Conservation (phyloP, 768 basidiomycete species). For the Boletellus sp. region DNA sequence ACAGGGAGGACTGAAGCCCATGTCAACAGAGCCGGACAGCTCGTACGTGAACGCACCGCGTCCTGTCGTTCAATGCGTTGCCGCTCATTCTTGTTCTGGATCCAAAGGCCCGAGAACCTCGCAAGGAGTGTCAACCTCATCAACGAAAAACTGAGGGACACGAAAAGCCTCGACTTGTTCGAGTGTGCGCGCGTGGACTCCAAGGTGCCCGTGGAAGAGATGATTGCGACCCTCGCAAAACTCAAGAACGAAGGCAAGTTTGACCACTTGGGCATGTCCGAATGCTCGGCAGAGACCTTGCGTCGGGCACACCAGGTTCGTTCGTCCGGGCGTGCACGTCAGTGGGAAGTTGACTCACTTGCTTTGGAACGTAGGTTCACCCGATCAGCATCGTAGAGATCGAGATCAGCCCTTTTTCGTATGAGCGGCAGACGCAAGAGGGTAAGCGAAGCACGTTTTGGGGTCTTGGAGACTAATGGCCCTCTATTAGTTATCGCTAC, state of each 20-base stretch:
- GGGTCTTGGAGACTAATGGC: not conserved
- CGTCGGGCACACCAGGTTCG: conserved; percentile 29
- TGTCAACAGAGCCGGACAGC: conserved; percentile 15
- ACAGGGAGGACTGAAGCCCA: not conserved
- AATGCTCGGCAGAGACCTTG: conserved; percentile 48
- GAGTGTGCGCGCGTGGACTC: conserved; percentile 48
- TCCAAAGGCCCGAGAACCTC: conserved; percentile 35
- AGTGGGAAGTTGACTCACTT: too few relatives aligned
- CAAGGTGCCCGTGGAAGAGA: conserved; percentile 44
- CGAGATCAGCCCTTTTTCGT: conserved; percentile 61
- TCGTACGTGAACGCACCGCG: conserved; percentile 23
- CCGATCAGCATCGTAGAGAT: conserved; percentile 62
- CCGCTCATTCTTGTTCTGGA: not conserved
- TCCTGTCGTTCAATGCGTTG: too few relatives aligned
- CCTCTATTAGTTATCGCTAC: conserved; percentile 44
- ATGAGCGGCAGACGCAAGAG: conserved; percentile 29
- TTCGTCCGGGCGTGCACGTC: not conserved
- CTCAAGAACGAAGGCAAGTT: conserved; percentile 34
- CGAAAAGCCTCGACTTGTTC: conserved; percentile 59
- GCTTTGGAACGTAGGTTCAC: conserved; percentile 36
- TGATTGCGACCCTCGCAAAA: conserved; percentile 38
- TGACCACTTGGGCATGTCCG: conserved; percentile 54
- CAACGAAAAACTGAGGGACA: conserved; percentile 43
- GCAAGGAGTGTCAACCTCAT: conserved; percentile 45
- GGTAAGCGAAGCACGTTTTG: not conserved